These are phyloP conservation scores for Claviceps arundinis DNA, from an alignment of 2,329 filamentous ascomycete species.

Conservation along the genomic window DNA sequence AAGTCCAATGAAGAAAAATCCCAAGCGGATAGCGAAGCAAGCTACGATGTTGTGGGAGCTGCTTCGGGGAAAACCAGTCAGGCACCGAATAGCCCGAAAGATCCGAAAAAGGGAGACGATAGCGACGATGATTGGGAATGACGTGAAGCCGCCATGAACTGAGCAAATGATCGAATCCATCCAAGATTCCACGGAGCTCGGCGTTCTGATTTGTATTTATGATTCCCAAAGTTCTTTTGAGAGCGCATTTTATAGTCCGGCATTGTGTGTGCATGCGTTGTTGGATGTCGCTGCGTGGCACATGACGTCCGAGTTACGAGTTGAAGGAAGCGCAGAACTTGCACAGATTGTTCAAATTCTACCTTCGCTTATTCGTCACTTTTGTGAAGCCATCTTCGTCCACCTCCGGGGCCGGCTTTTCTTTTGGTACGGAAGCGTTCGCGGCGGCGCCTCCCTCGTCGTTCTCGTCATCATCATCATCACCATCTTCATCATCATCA, in stretches of 20 bases:
- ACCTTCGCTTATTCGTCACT: constrained; percentile 56
- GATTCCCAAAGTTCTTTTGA: constrained; percentile 4
- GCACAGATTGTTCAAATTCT: constrained; percentile 15
- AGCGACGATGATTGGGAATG: constrained; percentile 17
- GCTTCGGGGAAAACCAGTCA: constrained; percentile 65
- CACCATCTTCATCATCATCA: constrained; percentile 49
- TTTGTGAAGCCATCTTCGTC: constrained; percentile 75
- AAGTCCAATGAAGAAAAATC: constrained; percentile 81
- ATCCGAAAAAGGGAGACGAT: constrained; percentile 34
- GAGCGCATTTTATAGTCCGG: constrained; percentile 1
- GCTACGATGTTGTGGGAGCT: constrained; percentile 83
- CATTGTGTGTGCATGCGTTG: constrained; percentile 11
- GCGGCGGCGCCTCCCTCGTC: constrained; percentile 42
- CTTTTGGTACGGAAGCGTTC: constrained; percentile 50
- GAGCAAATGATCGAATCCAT: not conserved
- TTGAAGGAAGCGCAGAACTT: not conserved
- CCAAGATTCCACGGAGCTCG: constrained; percentile 9
- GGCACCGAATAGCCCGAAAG: constrained; percentile 55
- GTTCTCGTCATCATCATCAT: constrained; percentile 47
- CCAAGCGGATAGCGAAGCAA: constrained; percentile 84
- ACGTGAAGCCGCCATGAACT: not conserved
- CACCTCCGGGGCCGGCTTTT: constrained; percentile 56
- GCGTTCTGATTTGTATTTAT: constrained; percentile 20
- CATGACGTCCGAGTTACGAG: not conserved
- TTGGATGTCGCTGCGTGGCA: constrained; percentile 14